Evolutionary conservation across 495 filamentous ascomycete genomes (phyloP).

Genomic region (Lentithecium fluviatile): DNA sequence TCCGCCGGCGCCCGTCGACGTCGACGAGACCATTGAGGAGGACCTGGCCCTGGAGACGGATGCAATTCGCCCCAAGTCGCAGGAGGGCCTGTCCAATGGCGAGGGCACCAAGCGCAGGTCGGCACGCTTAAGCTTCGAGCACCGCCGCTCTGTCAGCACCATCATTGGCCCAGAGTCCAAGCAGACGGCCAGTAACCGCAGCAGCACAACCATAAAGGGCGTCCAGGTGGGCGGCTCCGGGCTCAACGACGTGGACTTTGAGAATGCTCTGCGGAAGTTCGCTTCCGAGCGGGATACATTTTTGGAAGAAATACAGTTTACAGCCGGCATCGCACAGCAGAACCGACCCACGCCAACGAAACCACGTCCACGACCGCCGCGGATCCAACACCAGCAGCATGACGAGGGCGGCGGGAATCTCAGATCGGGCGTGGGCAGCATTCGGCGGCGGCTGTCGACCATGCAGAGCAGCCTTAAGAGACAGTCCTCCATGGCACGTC

Average conservation of each 20-base stretch:
- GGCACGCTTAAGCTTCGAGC: conserved; percentile 62
- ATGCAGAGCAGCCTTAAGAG: conserved; percentile 87
- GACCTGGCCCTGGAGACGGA: conserved; percentile 53
- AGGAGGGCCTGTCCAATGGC: conserved; percentile 49
- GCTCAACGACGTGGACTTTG: conserved; percentile 79
- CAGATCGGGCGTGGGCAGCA: conserved; percentile 64
- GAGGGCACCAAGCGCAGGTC: conserved; percentile 63
- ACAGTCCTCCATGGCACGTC: conserved; percentile 73
- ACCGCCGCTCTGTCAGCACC: conserved; percentile 64
- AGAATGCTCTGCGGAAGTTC: conserved; percentile 88
- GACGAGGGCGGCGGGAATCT: conserved; percentile 66
- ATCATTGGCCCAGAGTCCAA: conserved; percentile 57
- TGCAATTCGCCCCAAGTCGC: conserved; percentile 55
- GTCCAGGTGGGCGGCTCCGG: conserved; percentile 43
- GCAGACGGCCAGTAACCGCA: conserved; percentile 77
- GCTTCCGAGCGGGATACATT: conserved; percentile 91
- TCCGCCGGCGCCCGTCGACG: conserved; percentile 50
- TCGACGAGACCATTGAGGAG: conserved; percentile 81
- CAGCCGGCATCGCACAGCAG: conserved; percentile 72
- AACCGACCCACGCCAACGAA: conserved; percentile 61
- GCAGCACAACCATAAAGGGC: conserved; percentile 72
- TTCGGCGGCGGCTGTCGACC: conserved; percentile 84
- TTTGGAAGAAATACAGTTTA: conserved; percentile 86
- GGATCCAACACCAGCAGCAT: conserved; percentile 61
- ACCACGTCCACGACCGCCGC: conserved; percentile 71